Conservation (phyloP, 805 yeast species). For the Yarrowia porcina region DNA sequence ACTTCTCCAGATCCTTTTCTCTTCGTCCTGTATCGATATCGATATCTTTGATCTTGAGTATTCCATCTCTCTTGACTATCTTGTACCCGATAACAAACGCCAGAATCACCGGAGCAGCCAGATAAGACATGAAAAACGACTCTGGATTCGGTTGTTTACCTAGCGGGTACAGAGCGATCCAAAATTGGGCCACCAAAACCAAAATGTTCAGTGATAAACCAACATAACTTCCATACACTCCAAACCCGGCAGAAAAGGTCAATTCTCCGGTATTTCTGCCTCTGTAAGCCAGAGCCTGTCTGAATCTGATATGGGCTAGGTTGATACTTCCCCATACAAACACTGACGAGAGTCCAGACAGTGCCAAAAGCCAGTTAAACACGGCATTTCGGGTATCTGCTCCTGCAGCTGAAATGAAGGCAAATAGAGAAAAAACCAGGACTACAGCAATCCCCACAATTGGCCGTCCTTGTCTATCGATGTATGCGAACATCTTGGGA, state of each 20-base stretch:
- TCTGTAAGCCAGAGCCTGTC: constrained; percentile 3
- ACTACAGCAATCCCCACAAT: not conserved
- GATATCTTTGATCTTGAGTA: not conserved
- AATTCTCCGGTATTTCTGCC: not conserved
- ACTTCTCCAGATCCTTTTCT: not conserved
- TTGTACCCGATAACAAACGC: not conserved
- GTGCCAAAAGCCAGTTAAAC: constrained; percentile 1
- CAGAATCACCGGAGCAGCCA: constrained; percentile 1
- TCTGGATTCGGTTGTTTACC: not conserved
- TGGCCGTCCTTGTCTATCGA: constrained; percentile 1
- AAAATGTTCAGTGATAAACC: not conserved
- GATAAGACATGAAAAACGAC: not conserved
- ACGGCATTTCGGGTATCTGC: not conserved
- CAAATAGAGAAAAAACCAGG: not conserved
- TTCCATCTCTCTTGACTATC: not conserved
- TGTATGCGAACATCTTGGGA: not conserved
- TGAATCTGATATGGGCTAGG: not conserved
- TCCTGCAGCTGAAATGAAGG: not conserved
- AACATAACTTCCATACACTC: not conserved
- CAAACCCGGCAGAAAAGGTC: not conserved
- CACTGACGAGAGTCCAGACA: not conserved
- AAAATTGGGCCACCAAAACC: not conserved
- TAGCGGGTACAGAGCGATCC: constrained; percentile 1
- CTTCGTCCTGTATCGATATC: constrained; percentile 1
- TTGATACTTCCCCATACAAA: not conserved